Conservation (phyloP, 371 early-diverging fungal species). For the Chytridium lagenaria region DNA sequence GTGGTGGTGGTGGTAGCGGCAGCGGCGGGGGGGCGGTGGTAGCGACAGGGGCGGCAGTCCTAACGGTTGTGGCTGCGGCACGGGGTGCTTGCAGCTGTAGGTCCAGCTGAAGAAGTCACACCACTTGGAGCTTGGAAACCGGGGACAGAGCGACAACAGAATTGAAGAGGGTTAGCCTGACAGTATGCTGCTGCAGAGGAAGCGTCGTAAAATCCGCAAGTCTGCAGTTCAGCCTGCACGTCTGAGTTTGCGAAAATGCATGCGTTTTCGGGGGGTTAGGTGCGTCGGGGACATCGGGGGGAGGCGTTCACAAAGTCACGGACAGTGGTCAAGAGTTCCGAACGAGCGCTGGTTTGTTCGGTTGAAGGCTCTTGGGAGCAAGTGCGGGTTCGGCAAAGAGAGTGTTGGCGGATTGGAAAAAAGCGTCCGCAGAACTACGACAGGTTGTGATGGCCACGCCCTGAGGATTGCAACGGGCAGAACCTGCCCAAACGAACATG, state of each 20-base stretch:
- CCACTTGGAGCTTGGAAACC: constrained; percentile 6
- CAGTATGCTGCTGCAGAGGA: neutral
- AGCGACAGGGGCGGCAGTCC: constrained; percentile 7
- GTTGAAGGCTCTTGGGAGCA: constrained; percentile 2
- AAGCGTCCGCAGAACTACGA: neutral
- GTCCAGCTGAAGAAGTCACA: too few species aligned
- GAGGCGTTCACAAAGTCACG: neutral
- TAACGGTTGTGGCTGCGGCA: constrained; percentile 12
- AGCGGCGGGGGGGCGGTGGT: constrained; percentile 5
- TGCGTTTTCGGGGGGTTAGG: neutral
- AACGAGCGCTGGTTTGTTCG: neutral
- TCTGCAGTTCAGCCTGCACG: neutral
- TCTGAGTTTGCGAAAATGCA: constrained; percentile 12
- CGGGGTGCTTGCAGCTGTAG: neutral
- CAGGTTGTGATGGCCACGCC: constrained; percentile 9
- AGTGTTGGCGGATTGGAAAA: neutral
- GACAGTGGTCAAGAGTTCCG: neutral
- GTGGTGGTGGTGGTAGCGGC: constrained; percentile 3
- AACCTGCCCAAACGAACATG: neutral
- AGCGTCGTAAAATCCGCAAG: constrained; percentile 20
- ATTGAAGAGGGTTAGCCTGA: neutral
- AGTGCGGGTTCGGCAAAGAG: constrained; percentile 7
- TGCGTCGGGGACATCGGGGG: neutral
- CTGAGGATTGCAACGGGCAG: neutral
- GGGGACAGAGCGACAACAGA: constrained; percentile 13